Conservation (phyloP, 805 yeast species). For the Candida berthetii region DNA sequence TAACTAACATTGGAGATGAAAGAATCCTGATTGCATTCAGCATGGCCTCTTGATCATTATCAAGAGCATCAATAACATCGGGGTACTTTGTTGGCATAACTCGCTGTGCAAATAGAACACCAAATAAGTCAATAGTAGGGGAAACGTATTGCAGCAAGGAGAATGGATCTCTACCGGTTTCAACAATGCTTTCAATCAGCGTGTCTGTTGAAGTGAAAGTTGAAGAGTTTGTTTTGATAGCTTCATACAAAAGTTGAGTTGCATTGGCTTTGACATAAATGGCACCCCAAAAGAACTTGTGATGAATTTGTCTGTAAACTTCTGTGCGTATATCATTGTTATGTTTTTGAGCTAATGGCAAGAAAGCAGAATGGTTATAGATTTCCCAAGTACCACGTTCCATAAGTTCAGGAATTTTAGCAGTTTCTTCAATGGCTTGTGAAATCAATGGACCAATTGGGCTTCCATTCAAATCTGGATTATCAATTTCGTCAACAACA, state of each 20-base stretch:
- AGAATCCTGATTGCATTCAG: constrained; percentile 9
- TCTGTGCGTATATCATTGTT: constrained; percentile 24
- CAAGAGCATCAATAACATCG: constrained; percentile 26
- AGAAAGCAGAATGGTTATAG: constrained; percentile 17
- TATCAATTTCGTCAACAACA: constrained; percentile 21
- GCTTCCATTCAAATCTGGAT: background rate
- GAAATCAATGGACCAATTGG: constrained; percentile 13
- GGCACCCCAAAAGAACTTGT: constrained; percentile 56
- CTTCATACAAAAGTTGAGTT: constrained; percentile 21
- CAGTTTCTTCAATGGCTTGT: constrained; percentile 3
- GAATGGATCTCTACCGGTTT: constrained; percentile 56
- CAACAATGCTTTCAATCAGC: constrained; percentile 38
- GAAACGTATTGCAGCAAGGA: constrained; percentile 37
- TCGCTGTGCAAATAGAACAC: constrained; percentile 12
- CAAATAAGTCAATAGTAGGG: constrained; percentile 41
- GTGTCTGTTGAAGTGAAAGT: constrained; percentile 14
- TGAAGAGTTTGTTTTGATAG: constrained; percentile 15
- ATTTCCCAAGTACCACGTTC: constrained; percentile 22
- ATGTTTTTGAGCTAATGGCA: constrained; percentile 9
- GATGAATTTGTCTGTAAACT: constrained; percentile 35
- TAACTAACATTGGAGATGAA: constrained; percentile 13
- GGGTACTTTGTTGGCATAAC: constrained; percentile 2
- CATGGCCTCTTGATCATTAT: constrained; percentile 15
- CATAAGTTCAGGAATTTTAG: constrained; percentile 2
- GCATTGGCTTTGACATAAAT: constrained; percentile 46